Percentiles rank a stretch among this genome's conserved stretches.
Conservation (phyloP, 2,329 filamentous ascomycete species). For the Escovopsis sp. region DNA sequence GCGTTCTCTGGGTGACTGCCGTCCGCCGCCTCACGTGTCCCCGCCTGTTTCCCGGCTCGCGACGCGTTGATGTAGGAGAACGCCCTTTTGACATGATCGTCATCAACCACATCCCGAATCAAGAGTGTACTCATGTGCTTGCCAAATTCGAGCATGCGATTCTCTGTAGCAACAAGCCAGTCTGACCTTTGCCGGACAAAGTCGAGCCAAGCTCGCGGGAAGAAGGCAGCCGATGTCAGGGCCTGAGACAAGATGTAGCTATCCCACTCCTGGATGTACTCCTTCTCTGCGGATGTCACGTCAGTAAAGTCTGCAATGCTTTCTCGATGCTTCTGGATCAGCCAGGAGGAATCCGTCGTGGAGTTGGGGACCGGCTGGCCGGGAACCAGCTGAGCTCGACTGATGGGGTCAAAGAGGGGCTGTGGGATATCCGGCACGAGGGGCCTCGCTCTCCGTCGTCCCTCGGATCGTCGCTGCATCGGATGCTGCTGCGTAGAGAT, state of each 20-base stretch:
- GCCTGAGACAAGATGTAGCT: constrained; percentile 36
- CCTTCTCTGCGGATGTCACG: constrained; percentile 37
- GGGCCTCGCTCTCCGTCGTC: constrained; percentile 16
- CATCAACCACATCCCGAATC: constrained; percentile 31
- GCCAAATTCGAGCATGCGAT: constrained; percentile 38
- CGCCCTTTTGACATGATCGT: constrained; percentile 28
- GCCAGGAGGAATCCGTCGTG: constrained; percentile 35
- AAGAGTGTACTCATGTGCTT: constrained; percentile 39
- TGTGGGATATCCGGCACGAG: constrained; percentile 35
- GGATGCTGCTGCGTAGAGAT: constrained; percentile 6
- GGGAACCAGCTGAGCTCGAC: constrained; percentile 35
- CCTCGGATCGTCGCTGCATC: constrained; percentile 1
- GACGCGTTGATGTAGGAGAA: constrained; percentile 29
- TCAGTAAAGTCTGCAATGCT: constrained; percentile 43
- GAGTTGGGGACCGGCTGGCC: constrained; percentile 31
- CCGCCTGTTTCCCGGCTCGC: constrained; percentile 15
- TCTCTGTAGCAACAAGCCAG: constrained; percentile 35
- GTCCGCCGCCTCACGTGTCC: constrained; percentile 5
- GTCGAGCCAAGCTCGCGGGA: constrained; percentile 35
- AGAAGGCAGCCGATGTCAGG: constrained; percentile 35
- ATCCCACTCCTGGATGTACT: constrained; percentile 46
- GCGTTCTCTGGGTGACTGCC: constrained; percentile 6
- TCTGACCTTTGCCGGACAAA: constrained; percentile 35
- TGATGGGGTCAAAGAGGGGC: constrained; percentile 42
- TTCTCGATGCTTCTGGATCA: constrained; percentile 44